phyloP scores from a whole-genome alignment of 2,329 filamentous ascomycete genomes.

The Diatrype stigma region DNA sequence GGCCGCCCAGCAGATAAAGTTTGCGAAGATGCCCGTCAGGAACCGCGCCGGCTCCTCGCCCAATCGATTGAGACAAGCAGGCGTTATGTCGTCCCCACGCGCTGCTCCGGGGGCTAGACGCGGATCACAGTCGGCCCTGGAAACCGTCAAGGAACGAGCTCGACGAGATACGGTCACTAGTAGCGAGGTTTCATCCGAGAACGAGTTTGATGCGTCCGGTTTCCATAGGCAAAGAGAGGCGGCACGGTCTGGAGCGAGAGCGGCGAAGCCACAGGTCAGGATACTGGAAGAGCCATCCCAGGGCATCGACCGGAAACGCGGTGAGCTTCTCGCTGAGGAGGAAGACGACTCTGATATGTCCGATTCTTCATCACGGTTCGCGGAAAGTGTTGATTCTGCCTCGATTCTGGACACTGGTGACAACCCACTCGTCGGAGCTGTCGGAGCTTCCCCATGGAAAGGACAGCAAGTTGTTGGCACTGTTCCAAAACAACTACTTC shows the following conservation, averaged over 20 bases:
- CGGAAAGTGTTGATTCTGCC: slow-evolving; percentile 64
- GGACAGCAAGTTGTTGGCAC: slow-evolving; percentile 59
- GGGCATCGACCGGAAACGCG: slow-evolving; percentile 42
- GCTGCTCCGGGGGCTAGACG: slow-evolving; percentile 46
- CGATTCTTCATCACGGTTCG: slow-evolving; percentile 61
- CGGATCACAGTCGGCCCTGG: slow-evolving; percentile 68
- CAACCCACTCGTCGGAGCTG: slow-evolving; percentile 50
- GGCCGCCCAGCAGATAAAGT: slow-evolving; percentile 86
- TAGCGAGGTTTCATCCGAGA: slow-evolving; percentile 79
- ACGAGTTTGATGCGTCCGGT: slow-evolving; percentile 65
- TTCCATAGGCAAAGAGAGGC: slow-evolving; percentile 62
- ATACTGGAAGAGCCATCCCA: slow-evolving; percentile 45
- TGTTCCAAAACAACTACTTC: slow-evolving; percentile 55
- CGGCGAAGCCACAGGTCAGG: slow-evolving; percentile 48
- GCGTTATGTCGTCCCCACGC: slow-evolving; percentile 43
- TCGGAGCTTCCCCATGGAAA: slow-evolving; percentile 44
- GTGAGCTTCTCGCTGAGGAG: slow-evolving; percentile 52
- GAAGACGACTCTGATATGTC: slow-evolving; percentile 59
- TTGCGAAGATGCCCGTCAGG: slow-evolving; percentile 90
- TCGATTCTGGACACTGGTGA: slow-evolving; percentile 66
- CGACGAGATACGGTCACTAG: slow-evolving; percentile 75
- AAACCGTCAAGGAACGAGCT: slow-evolving; percentile 64
- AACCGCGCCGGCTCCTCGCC: slow-evolving; percentile 86
- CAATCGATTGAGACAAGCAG: slow-evolving; percentile 60
- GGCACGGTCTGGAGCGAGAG: slow-evolving; percentile 52